These are phyloP conservation scores for Yarrowia divulgata DNA, from an alignment of 805 yeast species.

Conservation along the genomic window DNA sequence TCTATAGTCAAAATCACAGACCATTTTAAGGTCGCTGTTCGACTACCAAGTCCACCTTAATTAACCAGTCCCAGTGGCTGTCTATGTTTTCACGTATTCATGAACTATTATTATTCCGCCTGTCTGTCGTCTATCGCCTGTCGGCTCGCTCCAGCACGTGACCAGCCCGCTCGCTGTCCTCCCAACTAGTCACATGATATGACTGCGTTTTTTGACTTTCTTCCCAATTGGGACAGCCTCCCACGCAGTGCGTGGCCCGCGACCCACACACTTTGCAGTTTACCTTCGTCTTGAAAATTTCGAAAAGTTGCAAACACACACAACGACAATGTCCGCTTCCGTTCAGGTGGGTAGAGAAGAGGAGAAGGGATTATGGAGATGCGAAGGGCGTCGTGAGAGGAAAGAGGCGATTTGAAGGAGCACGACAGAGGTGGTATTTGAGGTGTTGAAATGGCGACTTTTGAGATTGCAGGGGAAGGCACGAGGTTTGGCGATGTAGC, in stretches of 20 bases:
- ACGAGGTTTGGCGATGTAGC: neutral
- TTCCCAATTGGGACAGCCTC: slow-evolving; percentile 30
- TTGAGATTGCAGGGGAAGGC: neutral
- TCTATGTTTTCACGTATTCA: no score
- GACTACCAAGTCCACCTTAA: no score
- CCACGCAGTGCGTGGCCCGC: slow-evolving; percentile 32
- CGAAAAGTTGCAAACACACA: slow-evolving; percentile 35
- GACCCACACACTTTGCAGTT: slow-evolving; percentile 36
- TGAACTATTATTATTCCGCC: no score
- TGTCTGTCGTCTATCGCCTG: no score
- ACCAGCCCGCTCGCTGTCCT: neutral
- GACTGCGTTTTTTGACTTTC: slow-evolving; percentile 37
- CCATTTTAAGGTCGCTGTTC: no score
- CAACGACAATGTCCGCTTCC: slow-evolving; percentile 38
- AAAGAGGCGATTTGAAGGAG: neutral
- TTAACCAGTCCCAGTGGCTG: no score
- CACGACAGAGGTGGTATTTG: neutral
- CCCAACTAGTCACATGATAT: slow-evolving; percentile 33
- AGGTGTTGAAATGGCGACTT: neutral
- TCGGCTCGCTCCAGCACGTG: neutral
- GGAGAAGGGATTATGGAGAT: neutral
- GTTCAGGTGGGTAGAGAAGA: slow-evolving; percentile 36
- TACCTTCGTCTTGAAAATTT: slow-evolving; percentile 35
- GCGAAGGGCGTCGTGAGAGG: neutral
- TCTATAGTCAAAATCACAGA: no score